Percentiles rank a stretch among this genome's conserved stretches.
These are phyloP conservation scores for Penicillium italicum DNA, from an alignment of 2,329 filamentous ascomycete species.

Conservation along the genomic window DNA sequence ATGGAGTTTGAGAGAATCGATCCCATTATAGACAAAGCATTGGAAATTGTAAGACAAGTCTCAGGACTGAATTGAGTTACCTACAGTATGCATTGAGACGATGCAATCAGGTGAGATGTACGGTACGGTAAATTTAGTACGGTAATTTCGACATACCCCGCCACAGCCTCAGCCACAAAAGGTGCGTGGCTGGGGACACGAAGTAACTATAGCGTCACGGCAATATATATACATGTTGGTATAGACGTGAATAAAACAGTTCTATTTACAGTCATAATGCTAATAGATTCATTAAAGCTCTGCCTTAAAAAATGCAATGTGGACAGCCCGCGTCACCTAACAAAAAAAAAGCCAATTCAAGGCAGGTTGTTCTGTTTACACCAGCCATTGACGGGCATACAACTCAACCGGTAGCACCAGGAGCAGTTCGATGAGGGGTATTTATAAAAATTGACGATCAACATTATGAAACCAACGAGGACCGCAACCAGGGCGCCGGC, in stretches of 20 bases:
- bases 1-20: constrained; percentile 11
- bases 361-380: constrained; percentile 39
- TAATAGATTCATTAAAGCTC: background rate
- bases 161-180: constrained; percentile 6
- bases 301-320: background rate
- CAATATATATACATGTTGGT: background rate
- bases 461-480: constrained; percentile 77
- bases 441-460: constrained; percentile 88
- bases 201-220: background rate
- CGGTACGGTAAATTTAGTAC: background rate
- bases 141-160: constrained; percentile 1
- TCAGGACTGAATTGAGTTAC: background rate
- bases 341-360: background rate
- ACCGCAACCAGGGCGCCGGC: constrained; percentile 74
- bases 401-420: constrained; percentile 96
- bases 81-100: background rate
- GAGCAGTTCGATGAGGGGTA: constrained; percentile 65
- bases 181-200: background rate
- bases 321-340: background rate
- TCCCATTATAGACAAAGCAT: constrained; percentile 8
- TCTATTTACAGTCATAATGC: constrained; percentile 6
- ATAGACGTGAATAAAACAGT: background rate
- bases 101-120: constrained; percentile 2
- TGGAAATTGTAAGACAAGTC: background rate
- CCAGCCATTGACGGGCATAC: constrained; percentile 57